Percentiles rank a stretch among this genome's conserved stretches.
Evolutionary conservation across 2,329 filamentous ascomycete genomes (phyloP).

Genomic region (Ophiocordyceps robertsii): DNA sequence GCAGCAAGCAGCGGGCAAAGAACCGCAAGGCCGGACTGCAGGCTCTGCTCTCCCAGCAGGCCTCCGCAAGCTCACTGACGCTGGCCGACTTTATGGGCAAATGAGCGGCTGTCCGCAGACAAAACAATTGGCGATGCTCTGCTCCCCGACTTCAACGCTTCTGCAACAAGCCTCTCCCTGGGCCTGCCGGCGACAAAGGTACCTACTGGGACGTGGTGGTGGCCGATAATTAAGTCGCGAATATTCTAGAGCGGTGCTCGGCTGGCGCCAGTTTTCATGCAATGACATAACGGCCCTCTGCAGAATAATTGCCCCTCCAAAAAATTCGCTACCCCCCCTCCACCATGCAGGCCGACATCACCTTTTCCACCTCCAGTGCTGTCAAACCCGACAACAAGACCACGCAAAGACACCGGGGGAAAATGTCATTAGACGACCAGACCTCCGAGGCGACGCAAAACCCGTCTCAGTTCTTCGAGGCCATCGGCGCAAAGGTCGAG

Average conservation of each 20-base stretch:
- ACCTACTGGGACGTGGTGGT: no score
- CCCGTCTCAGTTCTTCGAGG: slow-evolving; percentile 43
- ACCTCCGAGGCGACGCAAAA: slow-evolving; percentile 21
- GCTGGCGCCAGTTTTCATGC: neutral
- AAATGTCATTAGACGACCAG: slow-evolving; percentile 29
- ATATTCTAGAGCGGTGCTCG: neutral
- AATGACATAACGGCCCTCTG: slow-evolving; percentile 5
- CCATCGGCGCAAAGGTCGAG: slow-evolving; percentile 48
- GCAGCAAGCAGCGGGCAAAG: slow-evolving; percentile 53
- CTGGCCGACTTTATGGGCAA: slow-evolving; percentile 42
- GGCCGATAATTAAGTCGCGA: no score
- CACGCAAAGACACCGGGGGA: neutral
- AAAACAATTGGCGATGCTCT: neutral
- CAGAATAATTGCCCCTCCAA: slow-evolving; percentile 10
- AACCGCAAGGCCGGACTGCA: slow-evolving; percentile 52
- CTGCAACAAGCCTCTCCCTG: neutral
- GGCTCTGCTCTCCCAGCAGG: slow-evolving; percentile 41
- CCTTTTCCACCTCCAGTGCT: neutral
- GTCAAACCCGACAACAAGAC: no score
- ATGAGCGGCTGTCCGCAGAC: slow-evolving; percentile 5
- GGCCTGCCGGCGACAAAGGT: no score
- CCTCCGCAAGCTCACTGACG: slow-evolving; percentile 29
- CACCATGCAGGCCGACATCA: slow-evolving; percentile 3
- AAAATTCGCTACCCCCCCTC: slow-evolving; percentile 8
- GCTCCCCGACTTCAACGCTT: neutral